phyloP scores from a whole-genome alignment of 2,329 filamentous ascomycete genomes.

The Talaromyces atroroseus region DNA sequence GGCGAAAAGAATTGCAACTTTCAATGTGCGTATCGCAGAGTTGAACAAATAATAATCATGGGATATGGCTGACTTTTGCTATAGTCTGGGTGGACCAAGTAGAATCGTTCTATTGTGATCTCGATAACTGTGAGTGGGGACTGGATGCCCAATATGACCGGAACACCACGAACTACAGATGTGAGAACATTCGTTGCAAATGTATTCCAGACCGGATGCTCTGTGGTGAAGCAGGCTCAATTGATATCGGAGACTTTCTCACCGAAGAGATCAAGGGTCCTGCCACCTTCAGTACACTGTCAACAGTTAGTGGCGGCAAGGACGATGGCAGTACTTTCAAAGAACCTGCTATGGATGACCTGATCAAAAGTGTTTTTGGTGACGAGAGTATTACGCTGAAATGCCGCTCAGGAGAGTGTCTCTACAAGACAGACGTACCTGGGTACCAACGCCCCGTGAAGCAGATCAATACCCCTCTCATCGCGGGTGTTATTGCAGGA shows the following conservation, averaged over 20 bases:
- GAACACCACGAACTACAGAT: slow-evolving; percentile 81
- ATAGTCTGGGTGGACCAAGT: slow-evolving; percentile 87
- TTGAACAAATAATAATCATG: background rate
- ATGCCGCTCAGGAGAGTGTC: slow-evolving; percentile 83
- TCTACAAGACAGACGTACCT: slow-evolving; percentile 87
- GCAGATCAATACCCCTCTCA: slow-evolving; percentile 93
- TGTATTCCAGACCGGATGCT: slow-evolving; percentile 91
- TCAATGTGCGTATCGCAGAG: slow-evolving; percentile 61
- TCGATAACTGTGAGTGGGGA: slow-evolving; percentile 72
- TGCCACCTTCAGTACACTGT: slow-evolving; percentile 69
- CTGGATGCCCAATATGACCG: slow-evolving; percentile 62
- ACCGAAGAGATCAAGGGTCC: slow-evolving; percentile 78
- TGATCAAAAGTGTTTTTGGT: slow-evolving; percentile 85
- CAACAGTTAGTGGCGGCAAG: slow-evolving; percentile 51
- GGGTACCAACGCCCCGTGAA: slow-evolving; percentile 86
- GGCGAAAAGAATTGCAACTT: slow-evolving; percentile 76
- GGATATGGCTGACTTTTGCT: slow-evolving; percentile 21
- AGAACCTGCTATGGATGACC: slow-evolving; percentile 85
- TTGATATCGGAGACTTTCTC: slow-evolving; percentile 88
- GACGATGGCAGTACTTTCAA: slow-evolving; percentile 75
- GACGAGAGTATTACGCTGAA: slow-evolving; percentile 80
- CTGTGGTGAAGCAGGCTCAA: slow-evolving; percentile 82
- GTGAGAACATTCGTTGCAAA: slow-evolving; percentile 75
- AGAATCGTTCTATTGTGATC: slow-evolving; percentile 93
- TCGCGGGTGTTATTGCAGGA: slow-evolving; percentile 85